Percentiles rank a stretch among this genome's conserved stretches.
Conservation (phyloP, 768 basidiomycete species). For the Pleurotus pulmonarius region DNA sequence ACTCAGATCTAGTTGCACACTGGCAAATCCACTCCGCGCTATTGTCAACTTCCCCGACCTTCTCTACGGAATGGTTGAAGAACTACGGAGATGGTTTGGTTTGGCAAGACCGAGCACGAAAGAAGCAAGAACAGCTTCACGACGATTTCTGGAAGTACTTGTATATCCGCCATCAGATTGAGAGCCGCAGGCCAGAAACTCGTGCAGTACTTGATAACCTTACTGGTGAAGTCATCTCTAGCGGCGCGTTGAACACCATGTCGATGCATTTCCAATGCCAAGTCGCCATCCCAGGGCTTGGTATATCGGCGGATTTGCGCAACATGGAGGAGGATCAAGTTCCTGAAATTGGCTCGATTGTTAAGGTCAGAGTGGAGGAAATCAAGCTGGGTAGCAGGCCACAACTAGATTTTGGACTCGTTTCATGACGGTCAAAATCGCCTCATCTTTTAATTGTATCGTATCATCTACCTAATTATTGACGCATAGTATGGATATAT, state of each 20-base stretch:
- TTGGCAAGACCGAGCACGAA: conserved; percentile 29
- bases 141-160: conserved; percentile 28
- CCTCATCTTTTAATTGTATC: too few species aligned
- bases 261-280: conserved; percentile 10
- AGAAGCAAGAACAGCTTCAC: conserved; percentile 27
- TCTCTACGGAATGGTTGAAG: conserved; percentile 43
- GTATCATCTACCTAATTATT: too few species aligned
- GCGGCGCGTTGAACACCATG: conserved; percentile 10
- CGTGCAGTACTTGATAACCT: conserved; percentile 21
- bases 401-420: conserved; percentile 13
- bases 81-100: conserved; percentile 34
- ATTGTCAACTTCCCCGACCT: conserved; percentile 38
- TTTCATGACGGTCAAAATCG: not conserved
- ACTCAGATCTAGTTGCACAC: conserved; percentile 75
- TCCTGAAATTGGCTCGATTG: conserved; percentile 1
- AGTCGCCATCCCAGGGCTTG: conserved; percentile 20
- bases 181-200: conserved; percentile 14
- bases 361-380: conserved; percentile 22
- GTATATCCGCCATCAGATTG: conserved; percentile 35
- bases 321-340: not conserved
- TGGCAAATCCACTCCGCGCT: conserved; percentile 91
- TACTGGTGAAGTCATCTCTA: conserved; percentile 15
- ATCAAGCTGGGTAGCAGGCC: conserved; percentile 26
- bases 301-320: conserved; percentile 14
- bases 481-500: too few species aligned